These are phyloP conservation scores for Trichosporon sp. DNA, from an alignment of 1,284 basidiomycete species.

Conservation along the genomic window DNA sequence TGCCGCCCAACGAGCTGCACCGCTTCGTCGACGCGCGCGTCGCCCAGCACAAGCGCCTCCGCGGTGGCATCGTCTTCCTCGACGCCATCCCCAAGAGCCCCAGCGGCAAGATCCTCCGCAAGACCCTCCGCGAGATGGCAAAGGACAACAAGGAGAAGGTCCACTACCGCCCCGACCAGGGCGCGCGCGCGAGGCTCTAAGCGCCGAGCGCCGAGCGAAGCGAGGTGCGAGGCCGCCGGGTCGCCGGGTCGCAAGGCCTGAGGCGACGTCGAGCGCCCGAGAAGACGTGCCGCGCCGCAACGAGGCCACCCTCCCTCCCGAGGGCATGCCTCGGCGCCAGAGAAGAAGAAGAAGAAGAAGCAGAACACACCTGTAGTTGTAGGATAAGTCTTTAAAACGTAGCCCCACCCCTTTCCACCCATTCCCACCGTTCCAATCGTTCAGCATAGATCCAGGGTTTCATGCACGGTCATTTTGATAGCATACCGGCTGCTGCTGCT, in stretches of 20 bases:
- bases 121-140: slow-evolving; percentile 18
- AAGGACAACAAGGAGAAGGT: slow-evolving; percentile 6
- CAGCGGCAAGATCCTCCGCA: slow-evolving; percentile 44
- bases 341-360: background rate
- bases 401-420: background rate
- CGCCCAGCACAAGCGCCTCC: slow-evolving; percentile 51
- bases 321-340: background rate
- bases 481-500: background rate
- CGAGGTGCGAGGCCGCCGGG: background rate
- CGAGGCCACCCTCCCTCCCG: background rate
- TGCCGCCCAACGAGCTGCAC: background rate
- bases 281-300: background rate
- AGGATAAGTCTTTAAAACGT: background rate
- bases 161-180: background rate
- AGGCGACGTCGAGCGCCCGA: no score
- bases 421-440: background rate
- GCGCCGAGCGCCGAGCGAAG: background rate
- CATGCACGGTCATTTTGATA: background rate
- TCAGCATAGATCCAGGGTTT: background rate
- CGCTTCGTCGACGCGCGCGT: slow-evolving; percentile 54
- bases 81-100: slow-evolving; percentile 53
- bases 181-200: background rate
- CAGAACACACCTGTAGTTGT: no score
- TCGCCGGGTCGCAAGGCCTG: no score
- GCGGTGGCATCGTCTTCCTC: slow-evolving; percentile 53